Evolutionary conservation across 495 filamentous ascomycete genomes (phyloP), one percentile per base, ranked within the genome.

Genomic region (Poronia punctata): DNA sequence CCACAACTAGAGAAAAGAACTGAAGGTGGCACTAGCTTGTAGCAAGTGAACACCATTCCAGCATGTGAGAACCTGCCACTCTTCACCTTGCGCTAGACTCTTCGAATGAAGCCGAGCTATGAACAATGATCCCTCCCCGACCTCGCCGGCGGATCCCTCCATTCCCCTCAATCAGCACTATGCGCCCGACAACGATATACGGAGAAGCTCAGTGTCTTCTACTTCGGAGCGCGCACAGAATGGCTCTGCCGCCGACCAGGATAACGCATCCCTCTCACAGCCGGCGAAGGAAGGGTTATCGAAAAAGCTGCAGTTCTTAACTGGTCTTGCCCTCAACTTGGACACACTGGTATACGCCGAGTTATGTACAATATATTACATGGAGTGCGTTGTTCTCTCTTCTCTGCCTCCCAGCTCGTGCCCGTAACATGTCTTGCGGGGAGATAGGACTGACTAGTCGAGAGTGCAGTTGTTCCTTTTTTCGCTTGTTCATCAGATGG

Each of bases 281-380:
- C 50, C 53, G 44, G 53, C 47, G 31, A 61, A 68, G 54, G 62
- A 65, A 25, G 64, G 66, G 23, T 59, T 72, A 40, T 66, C 59
- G 38, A 80, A 75, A 62, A 76, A 76, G 60, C 65, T 74, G 24
- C 66, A 79, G 38, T 79, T 84, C 54, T 72, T 92, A 41, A 80
- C 78, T 49, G 69, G 80, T 35, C 62, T 93, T 22, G 71, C 86
- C 50, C 72, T 75, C 42, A 81, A 78, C 53, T 66, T 94, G 32
- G 88, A 95, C 61, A 81, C 82, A 49, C 43, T 88, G n/a, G 76
- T 88, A 21, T 88, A 87, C 56, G 80, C 80, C 43, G 76, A 94
- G 66, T 67, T 93, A 22, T 84, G 83, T 26, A 75, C 81, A 27
- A 50, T 94, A 42, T 95, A 95, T 65, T 93, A 92, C 60, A 82